Evolutionary conservation across 2,329 filamentous ascomycete genomes (phyloP).

Genomic region (Trichoderma oligosporum): DNA sequence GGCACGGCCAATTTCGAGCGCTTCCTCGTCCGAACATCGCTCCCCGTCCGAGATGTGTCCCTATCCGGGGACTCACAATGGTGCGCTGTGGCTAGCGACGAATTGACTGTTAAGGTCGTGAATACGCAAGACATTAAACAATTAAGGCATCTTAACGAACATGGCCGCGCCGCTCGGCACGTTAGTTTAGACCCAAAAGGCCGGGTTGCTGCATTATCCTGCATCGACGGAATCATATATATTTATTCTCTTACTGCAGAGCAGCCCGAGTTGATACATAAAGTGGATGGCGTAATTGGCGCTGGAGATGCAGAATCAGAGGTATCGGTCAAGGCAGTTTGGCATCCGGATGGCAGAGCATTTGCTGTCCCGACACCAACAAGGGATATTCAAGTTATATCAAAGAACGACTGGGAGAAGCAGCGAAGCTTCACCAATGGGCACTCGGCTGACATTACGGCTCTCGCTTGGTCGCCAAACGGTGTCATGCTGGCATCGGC

Average conservation of each 20-base stretch:
- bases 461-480: conserved; percentile 90
- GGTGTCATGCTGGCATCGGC: conserved; percentile 78
- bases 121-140: conserved; percentile 72
- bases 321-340: conserved; percentile 68
- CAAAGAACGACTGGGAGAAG: conserved; percentile 84
- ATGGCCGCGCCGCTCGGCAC: conserved; percentile 84
- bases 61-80: conserved; percentile 78
- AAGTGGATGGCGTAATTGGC: conserved; percentile 81
- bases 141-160: conserved; percentile 76
- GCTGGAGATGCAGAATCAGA: conserved; percentile 70
- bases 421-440: conserved; percentile 75
- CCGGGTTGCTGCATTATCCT: conserved; percentile 72
- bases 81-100: conserved; percentile 95
- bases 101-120: conserved; percentile 86
- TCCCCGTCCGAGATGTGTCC: conserved; percentile 82
- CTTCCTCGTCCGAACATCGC: conserved; percentile 76
- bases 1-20: conserved; percentile 70
- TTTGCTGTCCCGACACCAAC: conserved; percentile 83
- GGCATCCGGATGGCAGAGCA: conserved; percentile 92
- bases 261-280: conserved; percentile 75
- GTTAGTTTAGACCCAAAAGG: conserved; percentile 82
- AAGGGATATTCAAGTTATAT: conserved; percentile 79
- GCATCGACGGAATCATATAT: conserved; percentile 85
- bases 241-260: conserved; percentile 79
- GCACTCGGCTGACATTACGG: conserved; percentile 80